These are phyloP conservation scores for Pyricularia grisea DNA, from an alignment of 2,329 filamentous ascomycete species.

Conservation along the genomic window DNA sequence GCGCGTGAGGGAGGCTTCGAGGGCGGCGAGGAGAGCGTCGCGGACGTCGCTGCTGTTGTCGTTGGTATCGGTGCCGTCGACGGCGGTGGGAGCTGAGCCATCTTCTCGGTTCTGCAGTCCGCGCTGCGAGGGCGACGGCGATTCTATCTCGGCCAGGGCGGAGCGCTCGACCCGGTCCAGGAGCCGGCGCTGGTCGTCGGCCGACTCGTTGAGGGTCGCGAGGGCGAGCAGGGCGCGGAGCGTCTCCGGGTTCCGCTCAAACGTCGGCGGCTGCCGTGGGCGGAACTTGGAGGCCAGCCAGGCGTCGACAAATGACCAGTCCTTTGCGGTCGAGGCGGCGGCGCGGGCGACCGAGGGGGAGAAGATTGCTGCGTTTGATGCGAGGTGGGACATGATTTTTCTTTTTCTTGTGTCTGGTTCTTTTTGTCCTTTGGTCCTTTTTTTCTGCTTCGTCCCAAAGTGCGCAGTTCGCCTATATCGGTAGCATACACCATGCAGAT, in stretches of 20 bases:
- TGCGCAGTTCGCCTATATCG: background rate
- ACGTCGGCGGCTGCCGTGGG: constrained; percentile 54
- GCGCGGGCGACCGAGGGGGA: constrained; percentile 61
- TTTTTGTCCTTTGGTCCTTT: background rate
- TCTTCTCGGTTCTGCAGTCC: constrained; percentile 4
- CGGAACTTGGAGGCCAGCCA: constrained; percentile 71
- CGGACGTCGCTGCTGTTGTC: constrained; percentile 16
- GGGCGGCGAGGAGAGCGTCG: constrained; percentile 36
- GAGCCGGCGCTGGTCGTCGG: constrained; percentile 58
- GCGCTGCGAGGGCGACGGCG: constrained; percentile 10
- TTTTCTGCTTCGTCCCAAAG: background rate
- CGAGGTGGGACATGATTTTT: constrained; percentile 26
- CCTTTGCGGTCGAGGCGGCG: constrained; percentile 73
- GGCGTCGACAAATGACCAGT: constrained; percentile 80
- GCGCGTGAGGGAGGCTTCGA: constrained; percentile 43
- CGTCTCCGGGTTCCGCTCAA: constrained; percentile 78
- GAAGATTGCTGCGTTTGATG: constrained; percentile 46
- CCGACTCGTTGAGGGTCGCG: constrained; percentile 65
- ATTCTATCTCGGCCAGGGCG: constrained; percentile 44
- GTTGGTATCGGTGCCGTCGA: background rate
- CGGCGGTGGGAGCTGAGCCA: background rate
- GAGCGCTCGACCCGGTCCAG: constrained; percentile 49
- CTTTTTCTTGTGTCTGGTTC: background rate
- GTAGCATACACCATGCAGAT: background rate
- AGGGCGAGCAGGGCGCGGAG: constrained; percentile 66